A percentile compares a stretch with the other conserved stretches of the same genome.
Conservation (phyloP, 2,329 filamentous ascomycete genomes). For the Aspergillus pseudonomiae region DNA sequence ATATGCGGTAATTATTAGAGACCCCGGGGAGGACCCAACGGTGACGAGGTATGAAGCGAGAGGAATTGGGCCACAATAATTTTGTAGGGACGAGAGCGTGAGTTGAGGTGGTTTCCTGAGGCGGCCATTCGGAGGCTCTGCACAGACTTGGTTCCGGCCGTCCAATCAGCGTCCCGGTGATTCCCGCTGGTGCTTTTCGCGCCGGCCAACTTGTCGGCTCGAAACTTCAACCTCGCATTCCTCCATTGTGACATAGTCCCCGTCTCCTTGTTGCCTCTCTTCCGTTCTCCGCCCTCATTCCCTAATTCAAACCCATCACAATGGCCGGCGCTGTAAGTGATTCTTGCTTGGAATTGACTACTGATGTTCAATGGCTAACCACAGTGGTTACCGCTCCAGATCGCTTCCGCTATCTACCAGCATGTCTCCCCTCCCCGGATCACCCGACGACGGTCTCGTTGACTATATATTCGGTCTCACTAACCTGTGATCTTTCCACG, state of each 20-base stretch:
- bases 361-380: slow-evolving; percentile 38
- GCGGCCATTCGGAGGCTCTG: slow-evolving; percentile 26
- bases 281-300: slow-evolving; percentile 24
- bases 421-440: slow-evolving; percentile 46
- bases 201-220: slow-evolving; percentile 22
- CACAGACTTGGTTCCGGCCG: slow-evolving; percentile 16
- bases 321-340: slow-evolving; percentile 62
- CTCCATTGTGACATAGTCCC: slow-evolving; percentile 18
- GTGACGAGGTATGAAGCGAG: not conserved
- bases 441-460: slow-evolving; percentile 13
- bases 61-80: slow-evolving; percentile 9
- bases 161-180: slow-evolving; percentile 44
- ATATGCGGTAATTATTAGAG: not conserved
- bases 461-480: slow-evolving; percentile 8
- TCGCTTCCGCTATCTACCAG: slow-evolving; percentile 63
- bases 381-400: slow-evolving; percentile 40
- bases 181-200: slow-evolving; percentile 41
- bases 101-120: not conserved
- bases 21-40: not conserved
- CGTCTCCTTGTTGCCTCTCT: slow-evolving; percentile 24
- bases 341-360: slow-evolving; percentile 23
- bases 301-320: slow-evolving; percentile 40
- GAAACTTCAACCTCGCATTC: slow-evolving; percentile 36
- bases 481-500: slow-evolving; percentile 18
- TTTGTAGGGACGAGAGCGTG: not conserved